Conservation (phyloP, 148 eudicot species). For the Camellia granthamiana region DNA sequence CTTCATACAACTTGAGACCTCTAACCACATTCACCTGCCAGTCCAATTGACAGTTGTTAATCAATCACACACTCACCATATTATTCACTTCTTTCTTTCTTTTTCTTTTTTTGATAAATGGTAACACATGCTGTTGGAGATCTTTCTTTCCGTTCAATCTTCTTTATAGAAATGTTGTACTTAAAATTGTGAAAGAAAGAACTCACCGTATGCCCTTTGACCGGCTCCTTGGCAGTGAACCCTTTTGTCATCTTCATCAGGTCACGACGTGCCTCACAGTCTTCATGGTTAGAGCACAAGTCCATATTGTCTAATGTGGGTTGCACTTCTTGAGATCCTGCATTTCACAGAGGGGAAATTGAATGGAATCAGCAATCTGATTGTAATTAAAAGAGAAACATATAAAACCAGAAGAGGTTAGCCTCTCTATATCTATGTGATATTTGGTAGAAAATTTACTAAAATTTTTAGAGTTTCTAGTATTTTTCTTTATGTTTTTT, state of each 20-base stretch:
- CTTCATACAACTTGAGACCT: constrained; percentile 88
- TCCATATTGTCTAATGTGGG: constrained; percentile 39
- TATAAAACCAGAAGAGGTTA: no score
- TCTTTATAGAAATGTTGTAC: background rate
- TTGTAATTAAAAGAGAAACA: background rate
- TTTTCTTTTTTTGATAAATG: background rate
- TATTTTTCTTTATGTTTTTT: no score
- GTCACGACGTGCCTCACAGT: constrained; percentile 65
- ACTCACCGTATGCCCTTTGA: constrained; percentile 93
- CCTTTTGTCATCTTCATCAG: constrained; percentile 91
- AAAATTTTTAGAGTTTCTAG: no score
- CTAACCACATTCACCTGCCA: constrained; percentile 90
- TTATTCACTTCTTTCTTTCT: background rate
- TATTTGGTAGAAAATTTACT: no score
- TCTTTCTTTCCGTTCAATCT: background rate
- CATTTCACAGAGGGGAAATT: constrained; percentile 11
- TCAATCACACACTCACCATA: no score
- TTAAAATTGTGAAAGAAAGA: constrained; percentile 31
- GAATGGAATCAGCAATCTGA: background rate
- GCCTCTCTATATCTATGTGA: no score
- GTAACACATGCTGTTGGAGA: background rate
- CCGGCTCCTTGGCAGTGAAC: constrained; percentile 88
- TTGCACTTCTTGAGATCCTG: constrained; percentile 84
- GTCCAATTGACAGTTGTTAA: background rate
- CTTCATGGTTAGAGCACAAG: constrained; percentile 78